A percentile compares a stretch with the other conserved stretches of the same genome.
phyloP scores from a whole-genome alignment of 352 stramenopile genomes.

The Pythium rishiriense region DNA sequence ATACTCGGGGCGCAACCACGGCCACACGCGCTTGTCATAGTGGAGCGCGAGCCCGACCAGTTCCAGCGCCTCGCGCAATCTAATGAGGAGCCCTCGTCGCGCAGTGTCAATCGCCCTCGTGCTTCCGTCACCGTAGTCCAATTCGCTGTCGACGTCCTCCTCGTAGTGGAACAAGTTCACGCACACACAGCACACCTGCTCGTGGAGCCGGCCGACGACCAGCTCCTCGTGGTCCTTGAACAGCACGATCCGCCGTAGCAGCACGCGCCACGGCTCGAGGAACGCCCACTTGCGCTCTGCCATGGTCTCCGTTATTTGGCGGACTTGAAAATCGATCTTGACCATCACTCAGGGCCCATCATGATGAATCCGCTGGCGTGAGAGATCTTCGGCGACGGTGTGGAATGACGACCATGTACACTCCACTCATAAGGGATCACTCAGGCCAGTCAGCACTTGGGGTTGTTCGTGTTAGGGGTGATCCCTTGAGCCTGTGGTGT shows the following conservation, averaged over 20 bases:
- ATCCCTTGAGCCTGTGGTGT: no score
- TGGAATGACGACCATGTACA: no score
- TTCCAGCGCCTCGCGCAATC: not conserved
- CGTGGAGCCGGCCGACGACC: not conserved
- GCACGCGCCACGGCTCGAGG: not conserved
- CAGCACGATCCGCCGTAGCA: not conserved
- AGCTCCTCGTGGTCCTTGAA: not conserved
- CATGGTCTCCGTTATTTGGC: not conserved
- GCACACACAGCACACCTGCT: not conserved
- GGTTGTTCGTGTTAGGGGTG: no score
- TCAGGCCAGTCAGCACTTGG: no score
- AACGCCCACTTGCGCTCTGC: not conserved
- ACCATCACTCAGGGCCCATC: no score
- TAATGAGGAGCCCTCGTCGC: not conserved
- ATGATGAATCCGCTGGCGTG: no score
- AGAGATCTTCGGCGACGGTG: no score
- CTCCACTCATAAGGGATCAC: no score
- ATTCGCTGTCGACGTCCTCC: not conserved
- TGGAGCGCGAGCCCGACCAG: not conserved
- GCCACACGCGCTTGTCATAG: not conserved
- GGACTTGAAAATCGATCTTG: not conserved
- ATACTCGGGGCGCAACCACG: not conserved
- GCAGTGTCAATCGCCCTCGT: not conserved
- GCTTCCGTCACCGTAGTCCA: not conserved
- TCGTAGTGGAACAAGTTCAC: not conserved